Evolutionary conservation across 202 grass and related monocot species (phyloP).

Genomic region (Dendrocalamus latiflorus): DNA sequence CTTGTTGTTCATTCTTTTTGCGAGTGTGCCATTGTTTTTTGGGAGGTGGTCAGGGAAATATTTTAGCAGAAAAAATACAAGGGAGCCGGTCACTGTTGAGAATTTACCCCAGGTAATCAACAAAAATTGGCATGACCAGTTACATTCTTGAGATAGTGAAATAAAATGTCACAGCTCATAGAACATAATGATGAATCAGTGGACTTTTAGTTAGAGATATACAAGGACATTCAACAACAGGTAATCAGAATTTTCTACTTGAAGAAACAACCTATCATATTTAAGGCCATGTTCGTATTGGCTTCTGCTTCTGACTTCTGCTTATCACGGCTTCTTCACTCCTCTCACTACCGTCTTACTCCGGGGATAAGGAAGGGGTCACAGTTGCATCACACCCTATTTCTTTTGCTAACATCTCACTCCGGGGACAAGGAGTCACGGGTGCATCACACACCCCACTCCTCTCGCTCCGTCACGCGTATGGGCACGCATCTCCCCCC

Average conservation of each 20-base stretch:
- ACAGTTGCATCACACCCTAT: no score
- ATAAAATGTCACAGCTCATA: not conserved
- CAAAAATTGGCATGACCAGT: not conserved
- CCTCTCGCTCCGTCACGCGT: no score
- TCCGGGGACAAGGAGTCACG: no score
- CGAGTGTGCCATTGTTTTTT: not conserved
- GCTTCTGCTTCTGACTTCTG: no score
- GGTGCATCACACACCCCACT: no score
- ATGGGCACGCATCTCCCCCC: no score
- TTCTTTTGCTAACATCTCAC: no score
- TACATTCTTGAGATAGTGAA: not conserved
- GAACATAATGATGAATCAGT: not conserved
- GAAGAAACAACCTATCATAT: not conserved
- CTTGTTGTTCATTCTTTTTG: not conserved
- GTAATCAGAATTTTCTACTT: slow-evolving; percentile 2
- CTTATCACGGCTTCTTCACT: no score
- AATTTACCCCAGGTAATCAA: not conserved
- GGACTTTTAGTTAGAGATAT: not conserved
- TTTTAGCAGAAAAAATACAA: not conserved
- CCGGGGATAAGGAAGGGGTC: no score
- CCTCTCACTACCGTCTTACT: no score
- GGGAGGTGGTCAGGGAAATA: not conserved
- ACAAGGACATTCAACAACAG: slow-evolving; percentile 8
- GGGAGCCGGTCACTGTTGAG: not conserved
- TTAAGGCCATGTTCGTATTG: not conserved